Evolutionary conservation across 352 stramenopile genomes (phyloP), one percentile per base, ranked within the genome.

Genomic region (Peronospora belbahrii): DNA sequence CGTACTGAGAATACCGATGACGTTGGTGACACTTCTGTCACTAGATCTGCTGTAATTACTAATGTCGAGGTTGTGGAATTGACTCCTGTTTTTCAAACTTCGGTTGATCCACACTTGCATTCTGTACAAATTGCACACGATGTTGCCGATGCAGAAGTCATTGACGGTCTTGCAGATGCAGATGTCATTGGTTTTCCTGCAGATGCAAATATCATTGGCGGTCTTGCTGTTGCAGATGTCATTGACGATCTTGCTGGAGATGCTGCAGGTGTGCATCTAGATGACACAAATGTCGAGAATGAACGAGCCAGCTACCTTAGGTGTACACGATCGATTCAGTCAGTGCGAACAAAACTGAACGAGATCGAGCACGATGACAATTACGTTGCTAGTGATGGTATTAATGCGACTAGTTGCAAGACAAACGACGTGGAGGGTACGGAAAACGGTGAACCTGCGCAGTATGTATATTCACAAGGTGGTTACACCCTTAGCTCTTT

Each of bases 41-140:
- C 11, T 9, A 1, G 9, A 1, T 19, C 19, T 20, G 17, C 5
- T 2, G 6, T 22, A 6, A 17, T 27, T 27, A 15, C 23, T 23
- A 15, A 7, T 23, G 17, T 9, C 10, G 9, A 46, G 5, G 17
- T 24, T 24, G 23, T 42, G 22, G 42, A 33, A 9, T 11, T 22
- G 14, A 11, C 32, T 34, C 28, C n/a, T 33, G 36, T 8, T 32
- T 10, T 32, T 14, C 17, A 36, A 43, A 2, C 20, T 14, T 58
- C 19, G 28, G 48, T 56, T 34, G 52, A 66, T 14, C 48, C 38
- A 23, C 52, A 47, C 1, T 52, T 62, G 47, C 25, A 40, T 30
- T 36, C 49, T 13, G 41, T 33, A 9, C 14, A 1, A n/a, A 17
- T 24, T n/a, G 41, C 32, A 34, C 17, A 27, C 17, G 25, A 20